Percentiles rank a stretch among this genome's conserved stretches.
phyloP scores from a whole-genome alignment of 768 basidiomycete genomes.

The Pulveroboletus sp. region DNA sequence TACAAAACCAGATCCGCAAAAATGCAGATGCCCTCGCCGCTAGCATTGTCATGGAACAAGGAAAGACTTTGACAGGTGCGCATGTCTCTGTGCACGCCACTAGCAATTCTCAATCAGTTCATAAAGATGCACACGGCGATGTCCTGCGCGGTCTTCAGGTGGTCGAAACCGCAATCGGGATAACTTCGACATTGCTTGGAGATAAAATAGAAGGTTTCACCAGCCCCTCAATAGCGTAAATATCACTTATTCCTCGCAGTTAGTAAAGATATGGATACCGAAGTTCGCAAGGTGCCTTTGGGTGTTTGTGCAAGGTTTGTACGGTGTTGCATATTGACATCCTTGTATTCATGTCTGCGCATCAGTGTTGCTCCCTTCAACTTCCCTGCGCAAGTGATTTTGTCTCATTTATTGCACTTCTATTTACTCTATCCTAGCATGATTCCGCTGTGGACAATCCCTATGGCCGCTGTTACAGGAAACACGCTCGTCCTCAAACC shows the following conservation, averaged over 20 bases:
- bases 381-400: conserved; percentile 70
- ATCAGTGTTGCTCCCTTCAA: conserved; percentile 82
- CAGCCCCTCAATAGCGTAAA: background rate
- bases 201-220: conserved; percentile 85
- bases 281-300: conserved; percentile 77
- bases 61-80: conserved; percentile 84
- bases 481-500: conserved; percentile 96
- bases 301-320: conserved; percentile 76
- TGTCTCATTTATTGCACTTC: background rate
- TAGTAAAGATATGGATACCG: conserved; percentile 95
- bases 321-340: background rate
- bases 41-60: conserved; percentile 93
- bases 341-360: background rate
- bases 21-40: conserved; percentile 83
- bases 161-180: conserved; percentile 74
- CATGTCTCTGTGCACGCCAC: background rate
- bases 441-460: conserved; percentile 97
- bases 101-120: background rate
- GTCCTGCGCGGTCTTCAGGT: conserved; percentile 91
- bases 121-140: conserved; percentile 89
- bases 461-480: conserved; percentile 84
- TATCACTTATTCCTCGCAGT: conserved; percentile 44
- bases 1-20: conserved; percentile 83
- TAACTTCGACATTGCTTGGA: conserved; percentile 83
- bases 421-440: conserved; percentile 47